Evolutionary conservation across 148 eudicot species (phyloP).

Genomic region (Gaultheria prostrata): DNA sequence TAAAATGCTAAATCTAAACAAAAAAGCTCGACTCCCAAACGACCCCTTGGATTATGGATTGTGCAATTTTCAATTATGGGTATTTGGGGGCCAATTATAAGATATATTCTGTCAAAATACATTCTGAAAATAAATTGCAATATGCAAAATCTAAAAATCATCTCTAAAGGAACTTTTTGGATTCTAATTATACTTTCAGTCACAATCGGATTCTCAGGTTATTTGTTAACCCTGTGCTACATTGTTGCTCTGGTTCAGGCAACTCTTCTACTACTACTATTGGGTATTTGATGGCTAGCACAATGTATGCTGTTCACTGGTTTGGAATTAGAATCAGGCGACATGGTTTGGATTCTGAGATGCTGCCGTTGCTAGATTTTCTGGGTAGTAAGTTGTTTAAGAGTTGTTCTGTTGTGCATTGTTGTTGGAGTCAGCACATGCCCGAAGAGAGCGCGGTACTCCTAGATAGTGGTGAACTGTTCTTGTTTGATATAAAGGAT

Average conservation of each 20-base stretch:
- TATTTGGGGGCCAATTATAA: background rate
- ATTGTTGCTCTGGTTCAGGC: conserved; percentile 8
- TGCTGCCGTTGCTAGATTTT: conserved; percentile 30
- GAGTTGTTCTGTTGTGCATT: conserved; percentile 46
- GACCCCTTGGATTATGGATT: background rate
- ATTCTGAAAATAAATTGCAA: background rate
- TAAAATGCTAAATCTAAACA: too few relatives aligned
- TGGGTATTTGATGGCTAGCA: conserved; percentile 66
- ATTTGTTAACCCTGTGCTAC: conserved; percentile 34
- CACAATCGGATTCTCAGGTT: conserved; percentile 42
- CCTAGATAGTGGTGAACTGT: conserved; percentile 63
- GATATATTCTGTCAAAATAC: background rate
- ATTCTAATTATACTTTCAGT: background rate
- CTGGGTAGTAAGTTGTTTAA: conserved; percentile 45
- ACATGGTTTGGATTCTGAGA: conserved; percentile 21
- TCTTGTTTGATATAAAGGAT: conserved; percentile 53
- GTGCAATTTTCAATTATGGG: background rate
- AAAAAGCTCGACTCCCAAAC: background rate
- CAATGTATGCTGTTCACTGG: conserved; percentile 58
- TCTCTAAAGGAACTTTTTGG: background rate
- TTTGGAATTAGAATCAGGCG: conserved; percentile 37
- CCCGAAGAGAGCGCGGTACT: conserved; percentile 60
- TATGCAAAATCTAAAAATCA: background rate
- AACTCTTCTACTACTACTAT: conserved; percentile 25
- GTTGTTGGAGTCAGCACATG: conserved; percentile 82